A percentile compares a stretch with the other conserved stretches of the same genome.
Evolutionary conservation across 2,329 filamentous ascomycete genomes (phyloP).

Genomic region (Neospermospora avenae): DNA sequence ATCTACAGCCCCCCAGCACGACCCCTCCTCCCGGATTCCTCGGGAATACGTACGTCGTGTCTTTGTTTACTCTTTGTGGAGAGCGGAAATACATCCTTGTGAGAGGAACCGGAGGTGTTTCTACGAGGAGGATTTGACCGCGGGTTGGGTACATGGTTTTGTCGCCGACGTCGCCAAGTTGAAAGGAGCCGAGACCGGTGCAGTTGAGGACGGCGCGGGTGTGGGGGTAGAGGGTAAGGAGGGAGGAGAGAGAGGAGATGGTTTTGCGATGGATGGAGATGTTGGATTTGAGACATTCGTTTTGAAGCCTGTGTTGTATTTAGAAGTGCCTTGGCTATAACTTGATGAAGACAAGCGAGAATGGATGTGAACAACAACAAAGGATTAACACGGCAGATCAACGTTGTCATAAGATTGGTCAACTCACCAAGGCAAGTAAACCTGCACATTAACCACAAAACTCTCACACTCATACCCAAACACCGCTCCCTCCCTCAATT

Average conservation of each 20-base stretch:
- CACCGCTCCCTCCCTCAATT: constrained; percentile 59
- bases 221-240: constrained; percentile 13
- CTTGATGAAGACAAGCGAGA: too few species aligned
- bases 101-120: constrained; percentile 39
- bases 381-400: background rate
- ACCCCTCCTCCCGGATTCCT: constrained; percentile 38
- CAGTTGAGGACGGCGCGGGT: constrained; percentile 27
- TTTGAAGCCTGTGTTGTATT: constrained; percentile 47
- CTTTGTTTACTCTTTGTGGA: constrained; percentile 40
- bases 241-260: constrained; percentile 19
- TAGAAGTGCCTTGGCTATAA: background rate
- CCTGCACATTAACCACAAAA: constrained; percentile 25
- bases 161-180: constrained; percentile 31
- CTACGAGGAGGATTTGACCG: constrained; percentile 36
- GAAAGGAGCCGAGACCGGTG: constrained; percentile 29
- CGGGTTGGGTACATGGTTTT: constrained; percentile 32
- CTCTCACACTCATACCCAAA: constrained; percentile 66
- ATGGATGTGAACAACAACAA: background rate
- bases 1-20: constrained; percentile 36
- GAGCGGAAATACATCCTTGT: constrained; percentile 42
- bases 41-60: constrained; percentile 44
- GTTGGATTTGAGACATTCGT: constrained; percentile 18
- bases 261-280: constrained; percentile 19
- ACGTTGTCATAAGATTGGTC: background rate
- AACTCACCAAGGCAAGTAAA: constrained; percentile 35